Percentiles rank a stretch among this genome's conserved stretches.
These are phyloP conservation scores for Stylosanthes scabra DNA, from an alignment of 331 rosid genomes.

Conservation along the genomic window DNA sequence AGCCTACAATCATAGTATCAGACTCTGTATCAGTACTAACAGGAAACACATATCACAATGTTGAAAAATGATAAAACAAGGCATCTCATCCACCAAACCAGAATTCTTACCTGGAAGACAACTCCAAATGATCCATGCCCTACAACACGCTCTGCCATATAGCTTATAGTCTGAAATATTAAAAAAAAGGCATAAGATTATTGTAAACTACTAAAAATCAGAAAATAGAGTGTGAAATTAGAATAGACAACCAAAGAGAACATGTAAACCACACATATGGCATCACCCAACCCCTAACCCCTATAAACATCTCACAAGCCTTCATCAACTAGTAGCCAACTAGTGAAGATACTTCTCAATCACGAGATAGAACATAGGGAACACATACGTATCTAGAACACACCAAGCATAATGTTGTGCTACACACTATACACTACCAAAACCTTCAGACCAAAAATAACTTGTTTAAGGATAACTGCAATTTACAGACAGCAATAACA, in stretches of 20 bases:
- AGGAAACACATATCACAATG: neutral
- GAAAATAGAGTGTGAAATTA: neutral
- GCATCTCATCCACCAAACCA: constrained; percentile 3
- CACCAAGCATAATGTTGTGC: constrained; percentile 17
- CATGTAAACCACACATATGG: neutral
- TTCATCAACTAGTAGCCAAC: constrained; percentile 18
- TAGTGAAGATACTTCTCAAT: neutral
- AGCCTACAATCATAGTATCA: constrained; percentile 61
- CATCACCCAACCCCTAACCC: too few relatives aligned
- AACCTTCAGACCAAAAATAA: neutral
- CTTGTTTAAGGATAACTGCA: neutral
- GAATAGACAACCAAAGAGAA: neutral
- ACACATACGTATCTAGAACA: too few relatives aligned
- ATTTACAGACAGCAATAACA: constrained; percentile 15
- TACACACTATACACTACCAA: constrained; percentile 1
- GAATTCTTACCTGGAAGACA: constrained; percentile 79
- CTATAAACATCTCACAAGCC: constrained; percentile 19
- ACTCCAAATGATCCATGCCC: constrained; percentile 99
- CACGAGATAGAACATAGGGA: constrained; percentile 24
- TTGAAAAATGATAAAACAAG: neutral
- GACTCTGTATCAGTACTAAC: constrained; percentile 27
- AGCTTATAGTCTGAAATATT: constrained; percentile 88
- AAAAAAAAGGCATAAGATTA: constrained; percentile 4
- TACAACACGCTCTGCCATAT: constrained; percentile 97
- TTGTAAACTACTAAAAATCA: neutral